Evolutionary conservation across 495 filamentous ascomycete species (phyloP), one percentile per base, ranked within the genome.

Genomic region (Chlorociboria aeruginascens): DNA sequence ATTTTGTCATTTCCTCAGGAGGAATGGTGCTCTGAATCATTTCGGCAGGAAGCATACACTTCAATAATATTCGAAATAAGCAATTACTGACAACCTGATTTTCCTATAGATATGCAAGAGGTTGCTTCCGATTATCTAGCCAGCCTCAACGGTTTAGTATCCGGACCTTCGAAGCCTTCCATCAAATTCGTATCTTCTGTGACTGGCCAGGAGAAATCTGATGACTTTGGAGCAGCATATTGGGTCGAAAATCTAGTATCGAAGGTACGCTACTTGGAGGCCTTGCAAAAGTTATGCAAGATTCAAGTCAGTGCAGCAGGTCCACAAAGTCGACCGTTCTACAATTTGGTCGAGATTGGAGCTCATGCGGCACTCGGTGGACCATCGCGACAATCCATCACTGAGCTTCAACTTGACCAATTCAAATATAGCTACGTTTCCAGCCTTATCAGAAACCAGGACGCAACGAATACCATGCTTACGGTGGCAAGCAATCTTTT

Each of bases 331-430:
- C 3, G 53, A 52, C 32, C 60, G 0, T 20, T 40, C 8, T 34
- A 59, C 41, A 53, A 71, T 0, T 52, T 83, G 3, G 41, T 85
- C 17, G 81, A 85, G 50, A 63, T 84, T 11, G 82, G 83, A 0
- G 79, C 83, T 20, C 81, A 85, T 51, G 62, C 70, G 3, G 77
- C 80, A 0, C 65, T 87, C 0, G 66, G 75, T 45, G 75, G 74
- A 0, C 79, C 81, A 1, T 57, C 82, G 32, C 72, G 69, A 52
- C 70, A 82, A 45, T 74, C 25, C 3, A 50, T 76, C 12, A 20
- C 2, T 28, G 12, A 36, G 6, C 8, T 11, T 43, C 14, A 29
- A n/a, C 29, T n/a, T 47, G 11, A 35, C 49, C 57, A 68, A 34
- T 49, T 59, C 0, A 69, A 71, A 49, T 51, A 72, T 44, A 55